These are phyloP conservation scores for Ceratocystis alfenasii DNA, from an alignment of 2,329 filamentous ascomycete species.

Conservation along the genomic window DNA sequence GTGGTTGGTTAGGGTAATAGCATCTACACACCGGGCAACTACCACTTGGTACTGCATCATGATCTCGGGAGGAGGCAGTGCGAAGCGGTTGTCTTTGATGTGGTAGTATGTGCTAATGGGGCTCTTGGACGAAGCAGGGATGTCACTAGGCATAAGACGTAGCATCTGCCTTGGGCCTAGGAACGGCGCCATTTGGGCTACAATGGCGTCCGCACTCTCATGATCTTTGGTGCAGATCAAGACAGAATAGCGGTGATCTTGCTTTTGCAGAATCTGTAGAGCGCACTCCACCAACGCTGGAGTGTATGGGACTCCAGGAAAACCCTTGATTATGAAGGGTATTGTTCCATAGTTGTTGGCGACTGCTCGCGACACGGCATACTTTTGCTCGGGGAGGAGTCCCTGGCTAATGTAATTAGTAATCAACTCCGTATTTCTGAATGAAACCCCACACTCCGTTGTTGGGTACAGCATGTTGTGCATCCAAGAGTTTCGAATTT, in stretches of 20 bases:
- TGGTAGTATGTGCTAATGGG: background rate
- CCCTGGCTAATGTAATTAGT: background rate
- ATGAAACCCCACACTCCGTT: background rate
- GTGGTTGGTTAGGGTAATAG: background rate
- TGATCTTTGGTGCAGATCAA: constrained; percentile 7
- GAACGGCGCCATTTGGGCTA: background rate
- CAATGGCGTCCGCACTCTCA: background rate
- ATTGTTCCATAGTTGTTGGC: constrained; percentile 9
- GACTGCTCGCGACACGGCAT: background rate
- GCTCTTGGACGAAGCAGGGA: background rate
- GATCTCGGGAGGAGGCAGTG: background rate
- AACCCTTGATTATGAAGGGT: background rate
- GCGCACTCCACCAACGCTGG: constrained; percentile 2
- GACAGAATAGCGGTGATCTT: background rate
- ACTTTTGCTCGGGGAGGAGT: background rate
- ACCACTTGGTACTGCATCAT: background rate
- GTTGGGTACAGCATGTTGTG: constrained; percentile 3
- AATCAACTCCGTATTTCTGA: background rate
- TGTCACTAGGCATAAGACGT: background rate
- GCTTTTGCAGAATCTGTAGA: background rate
- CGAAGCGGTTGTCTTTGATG: background rate
- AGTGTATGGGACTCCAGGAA: background rate
- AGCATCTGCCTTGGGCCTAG: background rate
- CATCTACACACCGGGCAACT: background rate
- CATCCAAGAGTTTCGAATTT: constrained; percentile 1